These are phyloP conservation scores for Acacia confusa DNA, from an alignment of 306 rosid species.

Conservation along the genomic window DNA sequence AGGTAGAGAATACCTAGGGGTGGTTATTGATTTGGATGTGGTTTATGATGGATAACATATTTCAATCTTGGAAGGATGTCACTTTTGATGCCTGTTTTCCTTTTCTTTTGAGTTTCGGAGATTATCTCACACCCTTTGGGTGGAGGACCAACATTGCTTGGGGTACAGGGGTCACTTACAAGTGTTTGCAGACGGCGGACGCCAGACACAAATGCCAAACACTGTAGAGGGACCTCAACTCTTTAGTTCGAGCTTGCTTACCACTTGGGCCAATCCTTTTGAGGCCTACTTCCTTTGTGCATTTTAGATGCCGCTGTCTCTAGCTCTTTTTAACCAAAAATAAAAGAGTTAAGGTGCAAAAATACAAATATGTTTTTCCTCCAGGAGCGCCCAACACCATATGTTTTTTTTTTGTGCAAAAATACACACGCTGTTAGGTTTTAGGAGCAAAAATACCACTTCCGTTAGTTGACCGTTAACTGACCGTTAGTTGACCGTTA, in stretches of 20 bases:
- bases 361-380: too few species aligned
- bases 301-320: neutral
- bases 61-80: neutral
- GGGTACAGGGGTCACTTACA: neutral
- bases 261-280: neutral
- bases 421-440: too few species aligned
- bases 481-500: too few species aligned
- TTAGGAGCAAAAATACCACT: too few species aligned
- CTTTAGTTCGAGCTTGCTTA: neutral
- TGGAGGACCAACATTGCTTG: neutral
- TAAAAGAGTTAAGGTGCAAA: too few species aligned
- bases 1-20: neutral
- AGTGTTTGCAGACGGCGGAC: neutral
- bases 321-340: neutral
- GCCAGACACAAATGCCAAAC: neutral
- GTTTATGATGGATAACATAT: neutral
- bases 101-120: neutral
- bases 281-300: neutral
- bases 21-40: neutral
- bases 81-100: neutral
- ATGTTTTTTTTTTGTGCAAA: too few species aligned
- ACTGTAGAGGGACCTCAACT: neutral
- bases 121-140: neutral
- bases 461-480: too few species aligned
- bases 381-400: too few species aligned